Evolutionary conservation across 495 filamentous ascomycete genomes (phyloP).

Genomic region (Penicillium roqueforti): DNA sequence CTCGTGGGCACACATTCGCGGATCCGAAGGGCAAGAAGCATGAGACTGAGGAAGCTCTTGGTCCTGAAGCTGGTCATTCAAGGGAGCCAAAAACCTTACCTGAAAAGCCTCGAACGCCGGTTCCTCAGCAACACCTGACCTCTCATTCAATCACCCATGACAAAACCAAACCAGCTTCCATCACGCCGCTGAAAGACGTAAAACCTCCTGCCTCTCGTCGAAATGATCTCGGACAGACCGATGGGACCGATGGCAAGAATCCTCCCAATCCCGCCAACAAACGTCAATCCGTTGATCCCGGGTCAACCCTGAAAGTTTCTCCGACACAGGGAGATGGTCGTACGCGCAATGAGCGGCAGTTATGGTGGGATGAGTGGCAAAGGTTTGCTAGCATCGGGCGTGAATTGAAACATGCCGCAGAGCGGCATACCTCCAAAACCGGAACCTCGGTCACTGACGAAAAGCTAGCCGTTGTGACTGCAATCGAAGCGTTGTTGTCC

Average conservation of each 20-base stretch:
- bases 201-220: constrained; percentile 26
- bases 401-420: constrained; percentile 48
- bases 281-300: constrained; percentile 24
- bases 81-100: constrained; percentile 21
- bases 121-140: constrained; percentile 6
- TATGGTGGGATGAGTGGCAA: constrained; percentile 45
- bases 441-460: constrained; percentile 29
- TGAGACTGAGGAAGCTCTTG: constrained; percentile 15
- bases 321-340: constrained; percentile 29
- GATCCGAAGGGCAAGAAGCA: constrained; percentile 18
- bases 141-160: constrained; percentile 21
- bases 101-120: constrained; percentile 29
- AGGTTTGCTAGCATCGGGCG: constrained; percentile 41
- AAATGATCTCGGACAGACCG: constrained; percentile 25
- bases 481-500: constrained; percentile 46
- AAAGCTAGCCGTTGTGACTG: constrained; percentile 42
- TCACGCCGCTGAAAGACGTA: constrained; percentile 32
- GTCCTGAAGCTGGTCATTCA: constrained; percentile 10
- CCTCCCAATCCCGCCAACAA: constrained; percentile 25
- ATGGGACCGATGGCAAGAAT: constrained; percentile 31
- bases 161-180: constrained; percentile 22
- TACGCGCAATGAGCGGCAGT: constrained; percentile 34
- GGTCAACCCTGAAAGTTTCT: constrained; percentile 23
- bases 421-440: constrained; percentile 35
- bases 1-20: constrained; percentile 8